Evolutionary conservation across 257 asterid species (phyloP).

Genomic region (Fraxinus cuspidata): DNA sequence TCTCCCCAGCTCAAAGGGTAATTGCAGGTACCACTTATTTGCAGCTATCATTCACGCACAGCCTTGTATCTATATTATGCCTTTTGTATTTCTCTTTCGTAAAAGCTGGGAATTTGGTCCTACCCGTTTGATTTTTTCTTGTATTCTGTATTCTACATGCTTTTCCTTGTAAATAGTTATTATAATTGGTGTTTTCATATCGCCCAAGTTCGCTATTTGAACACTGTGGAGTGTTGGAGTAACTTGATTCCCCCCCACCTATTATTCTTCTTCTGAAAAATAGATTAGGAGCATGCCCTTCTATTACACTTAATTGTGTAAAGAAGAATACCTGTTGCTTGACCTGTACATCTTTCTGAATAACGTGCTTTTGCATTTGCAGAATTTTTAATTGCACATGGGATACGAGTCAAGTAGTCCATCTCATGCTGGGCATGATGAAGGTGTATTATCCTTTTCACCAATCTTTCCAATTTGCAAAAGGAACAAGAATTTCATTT

Average conservation of each 20-base stretch:
- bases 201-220: background rate
- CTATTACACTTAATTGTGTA: background rate
- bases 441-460: slow-evolving; percentile 27
- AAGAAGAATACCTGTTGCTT: background rate
- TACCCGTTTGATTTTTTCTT: no score
- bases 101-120: no score
- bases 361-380: slow-evolving; percentile 20
- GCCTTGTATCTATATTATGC: no score
- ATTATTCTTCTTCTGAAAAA: background rate
- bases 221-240: background rate
- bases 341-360: background rate
- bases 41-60: no score
- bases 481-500: background rate
- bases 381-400: slow-evolving; percentile 34
- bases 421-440: slow-evolving; percentile 45
- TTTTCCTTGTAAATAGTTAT: background rate
- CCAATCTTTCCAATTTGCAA: background rate
- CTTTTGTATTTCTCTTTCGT: no score
- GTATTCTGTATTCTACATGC: background rate
- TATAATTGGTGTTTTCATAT: background rate
- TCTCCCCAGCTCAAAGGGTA: no score
- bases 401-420: slow-evolving; percentile 41
- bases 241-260: background rate
- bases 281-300: background rate
- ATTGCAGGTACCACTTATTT: no score